Base-by-base conservation (phyloP, 176 grass and related monocot genomes). In the Rhynchospora pubera region DNA sequence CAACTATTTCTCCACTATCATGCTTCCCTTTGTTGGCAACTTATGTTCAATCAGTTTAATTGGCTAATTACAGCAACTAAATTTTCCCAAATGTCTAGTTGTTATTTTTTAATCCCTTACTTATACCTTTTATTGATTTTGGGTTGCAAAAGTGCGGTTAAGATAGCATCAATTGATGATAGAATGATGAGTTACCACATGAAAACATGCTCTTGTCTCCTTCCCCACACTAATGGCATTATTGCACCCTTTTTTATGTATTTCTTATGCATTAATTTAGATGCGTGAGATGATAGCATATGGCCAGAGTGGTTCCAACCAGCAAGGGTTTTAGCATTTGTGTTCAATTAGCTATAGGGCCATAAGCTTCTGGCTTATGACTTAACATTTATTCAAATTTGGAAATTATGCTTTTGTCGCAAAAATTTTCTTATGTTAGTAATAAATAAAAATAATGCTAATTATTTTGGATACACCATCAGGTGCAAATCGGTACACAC, bases 401-500 rank as follows among this genome's bases (percentile, higher is more conserved):
- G 32, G 44, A 81, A 45, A 63, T 16, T 43, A 73, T 13, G 12
- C 4, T 63, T 19, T 9, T 64, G 22, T 11, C 60, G 19, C 82
- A 64, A 82, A 83, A 43, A 55, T 19, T 3, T 74, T 65, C 66
- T 59, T 14, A 23, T 57, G 18, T 73, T 23, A 43, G 16, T 84
- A 7, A 46, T 24, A 59, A 59, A 30, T 6, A 57, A 2, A 65
- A 61, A 65, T 65, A 9, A 51, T 62, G 61, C 30, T 65, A 64
- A 24, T 8, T 81, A 14, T 64, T 72, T 55, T 16, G 26, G 75
- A 59, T 65, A 47, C 39, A 60, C 13, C 15, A 43, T 71, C 90
- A 99, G 97, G 91, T 99, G 44, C 97, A 99, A 87, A 99, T 99
- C 71, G 97, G 97, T 56, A 89, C 82, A 56, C 97, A 99, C 62